Evolutionary conservation across 176 grass and related monocot species (phyloP).

Genomic region (Musa schizocarpa): DNA sequence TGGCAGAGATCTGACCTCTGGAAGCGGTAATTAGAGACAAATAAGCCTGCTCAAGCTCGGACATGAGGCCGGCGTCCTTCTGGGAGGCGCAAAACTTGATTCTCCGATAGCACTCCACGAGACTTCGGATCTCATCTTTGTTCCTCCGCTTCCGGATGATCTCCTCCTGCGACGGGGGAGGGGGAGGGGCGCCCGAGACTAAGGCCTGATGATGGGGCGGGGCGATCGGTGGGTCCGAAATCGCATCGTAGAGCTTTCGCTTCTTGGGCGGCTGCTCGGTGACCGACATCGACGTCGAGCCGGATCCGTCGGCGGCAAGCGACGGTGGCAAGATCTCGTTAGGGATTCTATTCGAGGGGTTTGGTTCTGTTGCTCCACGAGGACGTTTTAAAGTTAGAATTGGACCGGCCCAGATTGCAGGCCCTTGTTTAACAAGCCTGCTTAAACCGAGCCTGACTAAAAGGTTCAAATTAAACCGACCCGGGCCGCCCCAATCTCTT

Average conservation of each 20-base stretch:
- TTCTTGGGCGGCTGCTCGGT: slow-evolving; percentile 87
- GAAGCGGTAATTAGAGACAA: slow-evolving; percentile 76
- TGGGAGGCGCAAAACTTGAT: slow-evolving; percentile 46
- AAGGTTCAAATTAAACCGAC: too few species aligned
- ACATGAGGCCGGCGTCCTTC: slow-evolving; percentile 51
- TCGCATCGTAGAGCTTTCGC: slow-evolving; percentile 43
- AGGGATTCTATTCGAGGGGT: not conserved
- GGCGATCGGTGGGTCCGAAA: not conserved
- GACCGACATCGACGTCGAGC: slow-evolving; percentile 9
- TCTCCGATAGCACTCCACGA: slow-evolving; percentile 51
- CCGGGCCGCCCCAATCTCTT: too few species aligned
- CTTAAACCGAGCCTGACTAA: too few species aligned
- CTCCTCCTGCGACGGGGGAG: slow-evolving; percentile 42
- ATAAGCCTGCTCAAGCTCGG: slow-evolving; percentile 77
- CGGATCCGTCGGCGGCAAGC: not conserved
- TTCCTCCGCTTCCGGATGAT: slow-evolving; percentile 47
- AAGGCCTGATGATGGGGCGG: slow-evolving; percentile 1
- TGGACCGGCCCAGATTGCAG: not conserved
- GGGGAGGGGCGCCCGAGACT: slow-evolving; percentile 17
- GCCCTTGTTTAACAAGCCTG: not conserved
- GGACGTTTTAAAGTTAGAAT: not conserved
- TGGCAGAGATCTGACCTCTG: slow-evolving; percentile 34
- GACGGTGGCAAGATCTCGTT: not conserved
- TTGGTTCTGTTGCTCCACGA: not conserved
- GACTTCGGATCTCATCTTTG: slow-evolving; percentile 50